phyloP scores from a whole-genome alignment of 441 rosid species.

The Manihot esculenta region DNA sequence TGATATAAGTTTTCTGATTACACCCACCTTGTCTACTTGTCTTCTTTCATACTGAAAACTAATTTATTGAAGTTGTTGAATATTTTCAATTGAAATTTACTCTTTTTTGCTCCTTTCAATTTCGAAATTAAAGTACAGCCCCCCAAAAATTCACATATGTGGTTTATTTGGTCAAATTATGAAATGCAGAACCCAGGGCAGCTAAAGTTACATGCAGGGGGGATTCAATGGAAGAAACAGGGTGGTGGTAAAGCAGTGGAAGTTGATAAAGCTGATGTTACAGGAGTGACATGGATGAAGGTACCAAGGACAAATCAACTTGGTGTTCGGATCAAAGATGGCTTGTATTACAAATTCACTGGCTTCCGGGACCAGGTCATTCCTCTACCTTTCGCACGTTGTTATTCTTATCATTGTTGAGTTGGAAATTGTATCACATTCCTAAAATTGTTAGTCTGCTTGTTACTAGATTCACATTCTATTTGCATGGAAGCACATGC shows the following conservation, averaged over 20 bases:
- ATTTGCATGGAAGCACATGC: constrained; percentile 1
- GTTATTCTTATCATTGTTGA: background rate
- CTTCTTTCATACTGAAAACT: background rate
- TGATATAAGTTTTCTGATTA: too few relatives aligned
- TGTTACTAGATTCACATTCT: background rate
- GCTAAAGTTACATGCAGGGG: constrained; percentile 67
- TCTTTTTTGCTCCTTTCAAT: too few relatives aligned
- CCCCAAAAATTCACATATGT: background rate
- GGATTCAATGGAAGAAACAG: constrained; percentile 90
- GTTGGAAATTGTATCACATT: background rate
- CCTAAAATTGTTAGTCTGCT: background rate
- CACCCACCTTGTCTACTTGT: background rate
- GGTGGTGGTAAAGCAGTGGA: constrained; percentile 98
- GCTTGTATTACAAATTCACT: constrained; percentile 74
- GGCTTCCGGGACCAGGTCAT: constrained; percentile 90
- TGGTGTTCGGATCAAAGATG: constrained; percentile 71
- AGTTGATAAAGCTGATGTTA: constrained; percentile 79
- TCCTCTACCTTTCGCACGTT: background rate
- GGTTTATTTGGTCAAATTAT: constrained; percentile 8
- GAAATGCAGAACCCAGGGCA: constrained; percentile 80
- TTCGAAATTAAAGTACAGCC: background rate
- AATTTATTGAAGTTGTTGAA: background rate
- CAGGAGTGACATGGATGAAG: constrained; percentile 80
- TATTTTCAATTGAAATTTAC: background rate
- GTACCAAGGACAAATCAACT: constrained; percentile 84